A percentile compares a stretch with the other conserved stretches of the same genome.
These are phyloP conservation scores for Zymoseptoria pseudotritici DNA, from an alignment of 2,329 filamentous ascomycete species.

Conservation along the genomic window DNA sequence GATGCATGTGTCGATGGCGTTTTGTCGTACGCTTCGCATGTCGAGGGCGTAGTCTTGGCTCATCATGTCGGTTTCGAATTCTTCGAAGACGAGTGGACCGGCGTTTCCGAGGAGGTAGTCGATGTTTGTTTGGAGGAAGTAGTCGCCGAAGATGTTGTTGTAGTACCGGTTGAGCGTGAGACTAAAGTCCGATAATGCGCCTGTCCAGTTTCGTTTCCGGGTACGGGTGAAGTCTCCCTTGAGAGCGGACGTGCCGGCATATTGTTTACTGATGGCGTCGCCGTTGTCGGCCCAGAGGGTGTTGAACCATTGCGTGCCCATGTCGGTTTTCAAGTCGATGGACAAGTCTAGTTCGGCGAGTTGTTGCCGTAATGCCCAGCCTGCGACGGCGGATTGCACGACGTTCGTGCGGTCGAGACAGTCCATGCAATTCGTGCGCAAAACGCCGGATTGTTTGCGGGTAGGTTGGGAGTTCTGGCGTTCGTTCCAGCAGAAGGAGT, in stretches of 20 bases:
- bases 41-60: slow-evolving; percentile 86
- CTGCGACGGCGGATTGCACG: slow-evolving; percentile 83
- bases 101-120: slow-evolving; percentile 91
- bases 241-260: slow-evolving; percentile 88
- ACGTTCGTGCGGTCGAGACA: slow-evolving; percentile 95
- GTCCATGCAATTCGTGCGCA: slow-evolving; percentile 99
- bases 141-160: slow-evolving; percentile 92
- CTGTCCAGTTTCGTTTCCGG: slow-evolving; percentile 80
- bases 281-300: slow-evolving; percentile 93
- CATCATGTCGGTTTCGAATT: slow-evolving; percentile 92
- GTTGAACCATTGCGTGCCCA: slow-evolving; percentile 88
- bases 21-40: slow-evolving; percentile 72
- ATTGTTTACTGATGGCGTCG: slow-evolving; percentile 90
- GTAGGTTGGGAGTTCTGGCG: slow-evolving; percentile 38
- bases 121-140: slow-evolving; percentile 93
- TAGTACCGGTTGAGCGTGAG: slow-evolving; percentile 75
- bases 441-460: slow-evolving; percentile 59
- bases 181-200: slow-evolving; percentile 83
- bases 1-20: slow-evolving; percentile 81
- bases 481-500: slow-evolving; percentile 64
- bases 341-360: slow-evolving; percentile 68
- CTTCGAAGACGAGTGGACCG: slow-evolving; percentile 75
- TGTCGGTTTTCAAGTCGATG: slow-evolving; percentile 67
- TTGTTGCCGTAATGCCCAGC: slow-evolving; percentile 72
- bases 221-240: slow-evolving; percentile 96